A percentile compares a stretch with the other conserved stretches of the same genome.
phyloP scores from a whole-genome alignment of 768 basidiomycete species.

The Hypholoma fasciculare region DNA sequence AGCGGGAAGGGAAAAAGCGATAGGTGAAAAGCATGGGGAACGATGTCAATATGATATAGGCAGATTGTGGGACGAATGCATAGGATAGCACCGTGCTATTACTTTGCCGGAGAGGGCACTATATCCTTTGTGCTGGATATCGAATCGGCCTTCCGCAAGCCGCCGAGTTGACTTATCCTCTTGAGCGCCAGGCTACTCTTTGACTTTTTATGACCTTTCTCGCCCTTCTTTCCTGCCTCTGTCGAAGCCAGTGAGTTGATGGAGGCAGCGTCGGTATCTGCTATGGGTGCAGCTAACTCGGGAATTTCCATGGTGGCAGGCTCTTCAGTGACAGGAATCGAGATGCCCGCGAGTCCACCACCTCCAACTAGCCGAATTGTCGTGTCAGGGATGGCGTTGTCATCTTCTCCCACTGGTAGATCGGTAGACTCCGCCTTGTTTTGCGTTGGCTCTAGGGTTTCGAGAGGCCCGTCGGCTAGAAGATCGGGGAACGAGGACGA shows the following conservation, averaged over 20 bases:
- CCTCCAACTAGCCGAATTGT: constrained; percentile 64
- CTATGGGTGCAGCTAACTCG: constrained; percentile 25
- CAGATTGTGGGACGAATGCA: neutral
- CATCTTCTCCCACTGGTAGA: constrained; percentile 5
- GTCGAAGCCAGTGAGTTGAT: constrained; percentile 33
- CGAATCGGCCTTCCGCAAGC: constrained; percentile 47
- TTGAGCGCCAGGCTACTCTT: constrained; percentile 61
- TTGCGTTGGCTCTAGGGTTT: constrained; percentile 22
- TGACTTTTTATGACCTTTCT: constrained; percentile 52
- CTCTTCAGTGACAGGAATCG: constrained; percentile 10
- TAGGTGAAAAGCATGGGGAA: neutral
- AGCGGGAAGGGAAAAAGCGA: constrained; percentile 3
- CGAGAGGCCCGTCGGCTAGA: constrained; percentile 44
- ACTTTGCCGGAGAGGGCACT: constrained; percentile 18
- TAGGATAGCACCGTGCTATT: neutral
- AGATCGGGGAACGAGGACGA: constrained; percentile 42
- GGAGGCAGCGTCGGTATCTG: constrained; percentile 36
- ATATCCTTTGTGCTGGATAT: constrained; percentile 44
- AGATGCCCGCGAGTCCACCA: constrained; percentile 44
- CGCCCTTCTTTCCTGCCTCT: constrained; percentile 22
- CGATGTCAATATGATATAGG: neutral
- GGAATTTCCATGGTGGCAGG: constrained; percentile 22
- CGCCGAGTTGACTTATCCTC: constrained; percentile 47
- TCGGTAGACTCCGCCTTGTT: neutral
- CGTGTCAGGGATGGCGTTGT: constrained; percentile 29